These are phyloP conservation scores for Daldinia sp. DNA, from an alignment of 2,329 filamentous ascomycete genomes.

Conservation along the genomic window DNA sequence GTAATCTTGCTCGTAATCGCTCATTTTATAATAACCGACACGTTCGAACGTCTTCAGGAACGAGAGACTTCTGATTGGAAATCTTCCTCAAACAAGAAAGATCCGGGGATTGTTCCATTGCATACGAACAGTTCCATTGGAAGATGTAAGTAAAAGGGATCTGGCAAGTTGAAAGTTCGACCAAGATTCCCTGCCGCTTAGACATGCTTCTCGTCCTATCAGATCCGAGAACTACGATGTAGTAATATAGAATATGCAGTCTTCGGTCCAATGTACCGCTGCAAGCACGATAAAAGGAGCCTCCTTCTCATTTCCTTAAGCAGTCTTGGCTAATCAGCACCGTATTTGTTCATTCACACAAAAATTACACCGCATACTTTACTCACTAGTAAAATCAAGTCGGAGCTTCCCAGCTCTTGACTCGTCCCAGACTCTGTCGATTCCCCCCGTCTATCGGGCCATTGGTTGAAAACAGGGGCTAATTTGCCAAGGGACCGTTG, in stretches of 20 bases:
- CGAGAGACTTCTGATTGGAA: constrained; percentile 19
- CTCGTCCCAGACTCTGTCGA: constrained; percentile 42
- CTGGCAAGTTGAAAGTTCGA: constrained; percentile 23
- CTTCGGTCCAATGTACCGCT: constrained; percentile 24
- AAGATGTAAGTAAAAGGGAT: constrained; percentile 25
- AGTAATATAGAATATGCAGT: constrained; percentile 31
- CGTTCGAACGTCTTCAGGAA: not conserved
- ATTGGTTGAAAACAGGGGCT: constrained; percentile 27
- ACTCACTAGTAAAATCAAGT: constrained; percentile 8
- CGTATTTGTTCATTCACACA: constrained; percentile 2
- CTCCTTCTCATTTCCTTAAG: constrained; percentile 39
- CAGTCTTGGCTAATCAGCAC: not conserved
- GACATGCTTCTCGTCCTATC: constrained; percentile 35
- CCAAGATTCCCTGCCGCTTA: constrained; percentile 26
- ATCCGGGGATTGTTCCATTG: constrained; percentile 23
- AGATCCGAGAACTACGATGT: constrained; percentile 26
- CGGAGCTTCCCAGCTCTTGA: constrained; percentile 12
- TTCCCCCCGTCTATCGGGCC: constrained; percentile 36
- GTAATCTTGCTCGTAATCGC: not conserved
- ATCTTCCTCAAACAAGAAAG: constrained; percentile 22
- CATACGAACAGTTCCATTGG: constrained; percentile 24
- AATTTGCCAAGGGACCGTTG: constrained; percentile 36
- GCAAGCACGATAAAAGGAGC: constrained; percentile 36
- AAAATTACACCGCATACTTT: constrained; percentile 21
- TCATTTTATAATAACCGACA: constrained; percentile 21